Conservation (phyloP, 2,329 filamentous ascomycete genomes). For the Coniella vitis region DNA sequence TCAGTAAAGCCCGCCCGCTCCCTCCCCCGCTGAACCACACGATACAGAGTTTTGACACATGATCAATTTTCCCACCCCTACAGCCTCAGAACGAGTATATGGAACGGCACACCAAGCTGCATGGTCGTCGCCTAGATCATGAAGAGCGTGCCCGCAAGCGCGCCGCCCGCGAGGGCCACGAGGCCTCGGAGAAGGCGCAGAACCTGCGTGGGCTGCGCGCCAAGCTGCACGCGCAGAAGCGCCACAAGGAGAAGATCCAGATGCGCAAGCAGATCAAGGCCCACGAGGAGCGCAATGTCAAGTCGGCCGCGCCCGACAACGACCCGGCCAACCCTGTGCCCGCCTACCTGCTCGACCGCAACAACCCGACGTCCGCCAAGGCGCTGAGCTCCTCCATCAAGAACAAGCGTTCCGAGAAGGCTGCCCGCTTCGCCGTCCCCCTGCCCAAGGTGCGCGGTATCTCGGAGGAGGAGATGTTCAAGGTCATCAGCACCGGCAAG, state of each 20-base stretch:
- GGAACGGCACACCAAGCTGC: conserved; percentile 67
- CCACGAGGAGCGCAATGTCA: conserved; percentile 94
- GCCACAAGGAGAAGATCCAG: conserved; percentile 96
- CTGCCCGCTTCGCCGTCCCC: conserved; percentile 86
- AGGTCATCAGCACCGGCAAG: conserved; percentile 78
- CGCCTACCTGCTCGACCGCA: conserved; percentile 88
- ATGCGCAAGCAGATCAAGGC: conserved; percentile 92
- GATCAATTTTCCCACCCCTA: conserved; percentile 15
- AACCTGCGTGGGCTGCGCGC: conserved; percentile 86
- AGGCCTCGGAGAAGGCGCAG: conserved; percentile 83
- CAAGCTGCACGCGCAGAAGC: conserved; percentile 89
- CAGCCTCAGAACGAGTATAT: conserved; percentile 82
- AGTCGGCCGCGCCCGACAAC: conserved; percentile 71
- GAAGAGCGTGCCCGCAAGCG: conserved; percentile 88
- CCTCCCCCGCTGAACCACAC: conserved; percentile 21
- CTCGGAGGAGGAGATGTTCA: conserved; percentile 95
- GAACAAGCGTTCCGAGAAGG: conserved; percentile 90
- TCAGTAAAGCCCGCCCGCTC: background rate
- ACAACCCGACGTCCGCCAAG: conserved; percentile 33
- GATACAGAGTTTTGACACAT: conserved; percentile 10
- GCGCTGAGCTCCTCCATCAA: conserved; percentile 71
- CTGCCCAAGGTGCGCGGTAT: conserved; percentile 92
- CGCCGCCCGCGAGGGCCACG: conserved; percentile 80
- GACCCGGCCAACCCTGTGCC: conserved; percentile 77
- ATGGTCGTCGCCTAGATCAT: conserved; percentile 51